These are phyloP conservation scores for Paraconiothyrium sp. DNA, from an alignment of 2,329 filamentous ascomycete species.

Conservation along the genomic window DNA sequence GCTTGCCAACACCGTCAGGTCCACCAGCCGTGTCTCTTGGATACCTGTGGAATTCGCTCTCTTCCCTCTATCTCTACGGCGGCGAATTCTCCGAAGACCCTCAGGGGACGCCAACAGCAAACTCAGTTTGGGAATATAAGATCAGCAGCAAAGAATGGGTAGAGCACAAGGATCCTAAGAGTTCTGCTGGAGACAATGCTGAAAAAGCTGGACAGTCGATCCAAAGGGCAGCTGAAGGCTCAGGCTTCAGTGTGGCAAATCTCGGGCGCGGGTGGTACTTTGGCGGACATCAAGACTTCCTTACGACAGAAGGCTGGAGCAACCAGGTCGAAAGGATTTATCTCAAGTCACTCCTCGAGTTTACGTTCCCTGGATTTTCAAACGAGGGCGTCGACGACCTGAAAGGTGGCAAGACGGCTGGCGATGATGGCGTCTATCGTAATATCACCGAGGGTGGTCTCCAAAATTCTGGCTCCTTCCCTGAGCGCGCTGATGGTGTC, in stretches of 20 bases:
- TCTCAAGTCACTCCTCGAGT: conserved; percentile 78
- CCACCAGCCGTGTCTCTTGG: conserved; percentile 77
- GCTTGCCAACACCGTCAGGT: conserved; percentile 71
- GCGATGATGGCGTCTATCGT: conserved; percentile 70
- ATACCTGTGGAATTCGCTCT: conserved; percentile 78
- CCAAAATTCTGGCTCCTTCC: conserved; percentile 72
- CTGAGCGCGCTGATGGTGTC: conserved; percentile 76
- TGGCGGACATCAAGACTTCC: conserved; percentile 76
- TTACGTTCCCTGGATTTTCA: conserved; percentile 74
- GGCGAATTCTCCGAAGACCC: conserved; percentile 76
- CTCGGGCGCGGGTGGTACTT: conserved; percentile 81
- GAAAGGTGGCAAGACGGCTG: conserved; percentile 64
- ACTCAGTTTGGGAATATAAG: conserved; percentile 76
- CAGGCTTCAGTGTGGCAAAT: conserved; percentile 74
- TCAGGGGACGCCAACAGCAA: conserved; percentile 63
- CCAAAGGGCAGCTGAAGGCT: conserved; percentile 77
- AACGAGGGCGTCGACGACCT: conserved; percentile 71
- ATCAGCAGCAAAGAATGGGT: conserved; percentile 69
- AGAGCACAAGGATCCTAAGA: conserved; percentile 69
- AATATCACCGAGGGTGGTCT: conserved; percentile 79
- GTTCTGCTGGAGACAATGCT: conserved; percentile 70
- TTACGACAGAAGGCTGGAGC: conserved; percentile 74
- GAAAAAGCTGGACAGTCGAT: conserved; percentile 65
- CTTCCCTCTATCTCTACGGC: conserved; percentile 77
- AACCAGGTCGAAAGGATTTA: conserved; percentile 71